Evolutionary conservation across 768 basidiomycete genomes (phyloP), one percentile per base, ranked within the genome.

Genomic region (Galerina sulciceps): DNA sequence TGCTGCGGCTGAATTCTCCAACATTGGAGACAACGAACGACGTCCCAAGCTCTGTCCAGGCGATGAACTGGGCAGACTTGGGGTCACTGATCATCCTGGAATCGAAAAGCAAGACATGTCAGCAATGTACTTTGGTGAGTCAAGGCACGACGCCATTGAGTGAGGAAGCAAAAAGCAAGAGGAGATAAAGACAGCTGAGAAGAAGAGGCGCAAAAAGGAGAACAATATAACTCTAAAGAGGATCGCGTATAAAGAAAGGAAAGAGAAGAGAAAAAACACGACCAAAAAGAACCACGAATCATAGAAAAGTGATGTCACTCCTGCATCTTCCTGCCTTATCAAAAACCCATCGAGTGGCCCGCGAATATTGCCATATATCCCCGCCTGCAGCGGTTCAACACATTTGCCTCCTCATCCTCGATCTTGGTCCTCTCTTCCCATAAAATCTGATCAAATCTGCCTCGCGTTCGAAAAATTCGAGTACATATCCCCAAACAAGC

Each of bases 1-100:
- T 93, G 67, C 85, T 90, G 59, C 90, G 79, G 64, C 90, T 92
- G 71, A 94, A 94, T 69, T 93, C 90, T 71, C 89, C 89, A 47
- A 91, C 90, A 59, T 92, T 93, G 42, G 88, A 89, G 36, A 94
- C 92, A 45, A 93, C 90, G 65, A 94, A 93, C 46, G 89, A 90
- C 48, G 91, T 87, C 22, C 92, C 91, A 11, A 86, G 81, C 31
- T 91, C 89, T 1, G 91, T 92, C 91, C 91, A 94, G 1, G 85
- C 76, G 65, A 94, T 93, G 69, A 91, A 92, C 64, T 87, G 85
- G 5, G 88, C 81, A 1, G 89, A 89, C 69, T 91, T 90, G 8
- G 89, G 72, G 71, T 94, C 92, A 66, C 82, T 91, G 74, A 94
- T 93, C 91, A 94, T 94, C 69, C 91, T 93, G 66, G 41, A 57